Evolutionary conservation across 1,139 yeast genomes (phyloP).

Genomic region (Zhuliangozyma blackwelliae): DNA sequence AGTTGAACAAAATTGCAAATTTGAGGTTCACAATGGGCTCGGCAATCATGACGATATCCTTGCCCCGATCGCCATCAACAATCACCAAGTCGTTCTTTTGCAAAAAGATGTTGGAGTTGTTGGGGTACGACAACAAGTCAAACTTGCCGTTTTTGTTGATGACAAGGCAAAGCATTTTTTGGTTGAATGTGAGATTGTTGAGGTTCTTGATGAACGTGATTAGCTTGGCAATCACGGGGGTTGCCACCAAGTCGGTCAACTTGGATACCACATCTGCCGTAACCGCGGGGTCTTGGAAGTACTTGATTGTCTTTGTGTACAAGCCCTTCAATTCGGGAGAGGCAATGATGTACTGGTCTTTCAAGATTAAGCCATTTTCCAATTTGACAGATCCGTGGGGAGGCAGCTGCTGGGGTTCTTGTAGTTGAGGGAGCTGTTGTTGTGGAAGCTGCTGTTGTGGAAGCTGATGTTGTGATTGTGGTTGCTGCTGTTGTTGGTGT

Average conservation of each 20-base stretch:
- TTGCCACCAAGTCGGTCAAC: slow-evolving; percentile 26
- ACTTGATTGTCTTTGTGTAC: slow-evolving; percentile 40
- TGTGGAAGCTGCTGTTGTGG: slow-evolving; percentile 5
- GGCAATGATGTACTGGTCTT: slow-evolving; percentile 49
- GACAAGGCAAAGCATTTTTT: slow-evolving; percentile 44
- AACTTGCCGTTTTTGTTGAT: slow-evolving; percentile 56
- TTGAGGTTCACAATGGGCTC: slow-evolving; percentile 42
- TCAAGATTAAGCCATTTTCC: slow-evolving; percentile 55
- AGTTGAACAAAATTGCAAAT: slow-evolving; percentile 72
- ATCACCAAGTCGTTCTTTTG: slow-evolving; percentile 43
- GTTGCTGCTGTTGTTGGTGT: slow-evolving; percentile 1
- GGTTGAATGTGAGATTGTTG: slow-evolving; percentile 40
- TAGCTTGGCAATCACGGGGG: slow-evolving; percentile 30
- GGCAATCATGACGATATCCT: slow-evolving; percentile 47
- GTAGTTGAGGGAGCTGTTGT: slow-evolving; percentile 9
- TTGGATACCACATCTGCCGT: slow-evolving; percentile 32
- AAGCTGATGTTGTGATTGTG: slow-evolving; percentile 3
- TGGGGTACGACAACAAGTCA: slow-evolving; percentile 44
- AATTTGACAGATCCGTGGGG: slow-evolving; percentile 24
- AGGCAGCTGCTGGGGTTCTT: slow-evolving; percentile 1
- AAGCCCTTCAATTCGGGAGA: slow-evolving; percentile 45
- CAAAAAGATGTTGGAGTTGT: slow-evolving; percentile 49
- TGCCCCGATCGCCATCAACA: slow-evolving; percentile 50
- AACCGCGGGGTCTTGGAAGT: slow-evolving; percentile 41
- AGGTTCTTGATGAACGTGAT: slow-evolving; percentile 40